Base-by-base conservation (phyloP, 805 yeast genomes). In the Yarrowia sp. region DNA sequence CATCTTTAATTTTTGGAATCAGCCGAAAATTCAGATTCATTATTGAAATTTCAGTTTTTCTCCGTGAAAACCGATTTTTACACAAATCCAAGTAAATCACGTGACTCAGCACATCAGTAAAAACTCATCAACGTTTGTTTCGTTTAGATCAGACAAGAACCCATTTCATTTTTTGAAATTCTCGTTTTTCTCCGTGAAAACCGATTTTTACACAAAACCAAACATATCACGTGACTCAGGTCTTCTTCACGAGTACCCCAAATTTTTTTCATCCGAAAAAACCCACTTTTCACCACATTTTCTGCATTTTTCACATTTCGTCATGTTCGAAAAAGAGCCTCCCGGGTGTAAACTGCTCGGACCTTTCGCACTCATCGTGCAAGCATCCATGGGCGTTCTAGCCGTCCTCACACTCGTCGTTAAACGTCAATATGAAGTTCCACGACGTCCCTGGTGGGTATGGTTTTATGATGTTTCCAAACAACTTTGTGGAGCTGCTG, bases 391-490 rank as follows among this genome's bases (percentile, higher is more conserved):
- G 77, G 99, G 98, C 0, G 72, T 88, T 8, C 77, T 92, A 28
- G 92, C 96, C 11, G 74, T 95, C 4, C 80, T 87, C 33, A 85
- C 93, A 2, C 77, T 93, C 47, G 84, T 92, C 1, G 76, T 86
- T 45, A 93, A 95, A 72, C 80, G 98, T 64, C 84, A 78, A 66
- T 84, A 86, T 67, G 99, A 93, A 71, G 83, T 82, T 67, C 98
- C 98, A 0, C 81, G 92, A 69, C 80, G 99, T 68, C 92, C 96
- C 3, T 85, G 96, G 90, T 82, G 83, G 69, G 86, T 92, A 11
- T 93, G 98, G 98, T 72, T 83, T 15, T 92, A 84, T 72, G 99
- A 93, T 73, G 96, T 93, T 0, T 83, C 90, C 15, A 93, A 95
- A 72, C 99, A 93, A 74, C 81, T 93, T 0, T 77, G 90, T 22